Evolutionary conservation across 1,284 basidiomycete species (phyloP), one percentile per base, ranked within the genome.

Genomic region (Apiotrichum gamsii): DNA sequence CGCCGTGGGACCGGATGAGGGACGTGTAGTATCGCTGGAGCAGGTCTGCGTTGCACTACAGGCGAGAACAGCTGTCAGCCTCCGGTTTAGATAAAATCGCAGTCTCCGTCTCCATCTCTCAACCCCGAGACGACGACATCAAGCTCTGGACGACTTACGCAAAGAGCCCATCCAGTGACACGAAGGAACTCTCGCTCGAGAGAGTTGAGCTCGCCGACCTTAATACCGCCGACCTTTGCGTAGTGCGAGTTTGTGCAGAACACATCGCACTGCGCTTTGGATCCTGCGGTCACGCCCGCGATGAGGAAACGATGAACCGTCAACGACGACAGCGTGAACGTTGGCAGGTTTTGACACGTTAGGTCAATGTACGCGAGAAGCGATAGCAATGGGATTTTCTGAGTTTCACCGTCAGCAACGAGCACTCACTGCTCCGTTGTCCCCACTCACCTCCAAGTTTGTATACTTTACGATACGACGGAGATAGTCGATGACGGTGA

Each of bases 261-360:
- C 16, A 83, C 81, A 73, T 96, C 91, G 72, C 87, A 93, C 44
- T 94, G 81, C 1, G 88, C 87, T 73, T 96, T 95, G 72, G 82
- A 85, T 47, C 87, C 83, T 46, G 91, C 84, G 32, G 85, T 82
- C 65, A 93, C 83, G 57, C 89, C 81, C 42, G 90, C 80, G 73
- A 94, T 94, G 65, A 93, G 79, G 74, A 95, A 95, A 46, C 90
- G 88, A 74, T 95, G 93, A 62, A 90, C 90, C 25, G 93, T 96
- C 64, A 94, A 80, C 28, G 89, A 94, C 34, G 88, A 87, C 57
- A 97, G 80, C 31, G 87, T 93, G 75, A 94, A 94, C 39, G 81
- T 77, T 30, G 89, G 85, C 59, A 83, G 80, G 56, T 87, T 82
- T 45, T 84, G 78, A 73, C 89, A 93, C 58, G 93, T 89, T 72